Evolutionary conservation across 805 yeast species (phyloP), one percentile per base, ranked within the genome.

Genomic region (Kurtzmaniella fragi): DNA sequence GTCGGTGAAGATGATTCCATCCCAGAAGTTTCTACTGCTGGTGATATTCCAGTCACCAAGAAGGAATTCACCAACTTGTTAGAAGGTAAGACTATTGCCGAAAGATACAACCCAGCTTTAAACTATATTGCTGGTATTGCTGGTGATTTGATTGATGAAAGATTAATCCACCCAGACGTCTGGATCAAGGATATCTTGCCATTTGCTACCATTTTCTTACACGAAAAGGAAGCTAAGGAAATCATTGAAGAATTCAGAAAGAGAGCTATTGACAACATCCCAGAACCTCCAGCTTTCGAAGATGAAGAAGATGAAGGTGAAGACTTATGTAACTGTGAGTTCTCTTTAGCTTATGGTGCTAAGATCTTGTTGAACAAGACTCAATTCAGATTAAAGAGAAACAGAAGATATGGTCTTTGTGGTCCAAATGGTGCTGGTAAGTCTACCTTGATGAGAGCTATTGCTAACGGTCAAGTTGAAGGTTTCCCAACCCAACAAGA

Each of bases 261-360:
- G 80, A 75, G 83, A 75, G 91, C 98, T 54, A 84, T 93, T 65
- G 96, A 89, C 77, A 93, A 93, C 90, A 91, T 93, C 61, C 99
- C 99, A 64, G 84, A 80, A 61, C 93, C 95, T 62, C 95, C 96
- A 64, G 72, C 81, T 62, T 89, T 89, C 73, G 98, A 91, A 75
- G 97, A 90, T 62, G 91, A 84, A 72, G 93, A 84, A 66, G 97
- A 89, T 66, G 98, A 93, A 67, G 99, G 98, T 77, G 98, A 93
- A 79, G 98, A 93, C 69, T 80, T 93, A 66, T 93, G 99, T 84
- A 93, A 93, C 95, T 91, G 98, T 85, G 99, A 93, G 83, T 93
- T 93, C 90, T 93, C 99, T 46, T 81, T 93, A 64, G 99, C 99
- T 71, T 93, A 93, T 75, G 99, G 99, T 91, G 99, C 99, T 64